Evolutionary conservation across 2,329 filamentous ascomycete species (phyloP), one percentile per base, ranked within the genome.

Genomic region (Fusarium praegraminearum): DNA sequence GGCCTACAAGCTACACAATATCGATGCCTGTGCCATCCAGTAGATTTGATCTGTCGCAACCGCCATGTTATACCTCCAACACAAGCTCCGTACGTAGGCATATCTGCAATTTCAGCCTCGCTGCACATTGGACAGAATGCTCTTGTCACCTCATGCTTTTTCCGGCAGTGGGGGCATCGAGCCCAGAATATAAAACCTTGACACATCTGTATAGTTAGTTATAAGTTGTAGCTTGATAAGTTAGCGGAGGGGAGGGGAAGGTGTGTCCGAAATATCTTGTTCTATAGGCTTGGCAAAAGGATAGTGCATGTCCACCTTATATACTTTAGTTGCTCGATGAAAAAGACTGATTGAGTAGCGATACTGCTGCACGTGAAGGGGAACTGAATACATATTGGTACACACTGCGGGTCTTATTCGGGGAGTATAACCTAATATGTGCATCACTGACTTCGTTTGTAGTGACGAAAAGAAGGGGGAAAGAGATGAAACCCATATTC

Each of bases 121-220:
- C 33, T 16, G 24, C 67, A 70, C 50, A 68, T 70, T 33, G 58
- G 54, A n/a, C 33, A 30, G 13, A 49, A 55, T 22, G 52, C 64
- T 47, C 64, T 56, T 3, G 63, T 43, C 6, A 69, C 32, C 35
- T 70, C 67, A 3, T 70, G 67, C 26, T 47, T 20, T 10, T 40
- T 11, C 4, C 18, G 11, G 35, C 67, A 70, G 18, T 33, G 50
- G 15, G 67, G 67, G 26, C 67, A 70, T 16, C 16, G 30, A 30
- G 55, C 67, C 55, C 36, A 71, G 26, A 68, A 62, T 12, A 71
- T 52, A 7, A 57, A 45, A 16, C 67, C 59, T 15, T 22, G 45
- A 3, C 47, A 70, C 67, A 70, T 71, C 26, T 10, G 12, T 46
- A 20, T 18, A 47, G 7, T 26, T 20, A 40, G 7, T 22, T 36